Evolutionary conservation across 495 filamentous ascomycete species (phyloP).

Genomic region (Aspergillus asperescens): DNA sequence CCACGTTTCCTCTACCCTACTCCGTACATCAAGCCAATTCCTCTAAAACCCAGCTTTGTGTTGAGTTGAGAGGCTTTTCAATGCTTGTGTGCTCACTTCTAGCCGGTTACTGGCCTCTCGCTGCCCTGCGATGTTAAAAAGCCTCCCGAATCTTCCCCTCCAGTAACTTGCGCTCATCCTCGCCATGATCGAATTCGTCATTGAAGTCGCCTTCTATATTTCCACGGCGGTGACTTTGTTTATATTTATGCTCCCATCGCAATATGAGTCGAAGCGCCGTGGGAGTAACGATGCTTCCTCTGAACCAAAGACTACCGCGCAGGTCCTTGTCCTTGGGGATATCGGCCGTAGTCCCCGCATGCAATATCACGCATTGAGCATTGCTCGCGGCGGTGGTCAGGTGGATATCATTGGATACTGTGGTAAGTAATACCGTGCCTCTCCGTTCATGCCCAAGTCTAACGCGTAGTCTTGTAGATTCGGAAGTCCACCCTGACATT

Average conservation of each 20-base stretch:
- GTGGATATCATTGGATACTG: constrained; percentile 87
- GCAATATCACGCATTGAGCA: constrained; percentile 96
- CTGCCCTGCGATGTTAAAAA: neutral
- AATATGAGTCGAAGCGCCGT: constrained; percentile 33
- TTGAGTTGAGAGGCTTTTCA: neutral
- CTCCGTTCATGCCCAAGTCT: neutral
- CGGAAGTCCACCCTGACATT: constrained; percentile 72
- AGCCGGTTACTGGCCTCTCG: neutral
- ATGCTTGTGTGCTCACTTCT: neutral
- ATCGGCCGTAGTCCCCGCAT: constrained; percentile 95
- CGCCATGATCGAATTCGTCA: constrained; percentile 39
- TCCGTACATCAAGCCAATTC: neutral
- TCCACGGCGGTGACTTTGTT: constrained; percentile 48
- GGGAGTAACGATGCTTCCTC: constrained; percentile 9
- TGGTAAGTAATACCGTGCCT: constrained; percentile 43
- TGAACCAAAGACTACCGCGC: constrained; percentile 45
- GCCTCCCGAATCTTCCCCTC: neutral
- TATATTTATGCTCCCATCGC: constrained; percentile 48
- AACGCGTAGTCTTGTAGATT: constrained; percentile 46
- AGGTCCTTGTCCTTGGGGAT: constrained; percentile 95
- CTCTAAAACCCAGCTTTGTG: neutral
- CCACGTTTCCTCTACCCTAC: neutral
- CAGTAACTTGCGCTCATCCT: neutral
- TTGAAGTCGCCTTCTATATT: constrained; percentile 42
- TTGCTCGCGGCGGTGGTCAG: constrained; percentile 73